A percentile compares a stretch with the other conserved stretches of the same genome.
Evolutionary conservation across 169 alveolate genomes (phyloP).

Genomic region (Perkinsus marinus): DNA sequence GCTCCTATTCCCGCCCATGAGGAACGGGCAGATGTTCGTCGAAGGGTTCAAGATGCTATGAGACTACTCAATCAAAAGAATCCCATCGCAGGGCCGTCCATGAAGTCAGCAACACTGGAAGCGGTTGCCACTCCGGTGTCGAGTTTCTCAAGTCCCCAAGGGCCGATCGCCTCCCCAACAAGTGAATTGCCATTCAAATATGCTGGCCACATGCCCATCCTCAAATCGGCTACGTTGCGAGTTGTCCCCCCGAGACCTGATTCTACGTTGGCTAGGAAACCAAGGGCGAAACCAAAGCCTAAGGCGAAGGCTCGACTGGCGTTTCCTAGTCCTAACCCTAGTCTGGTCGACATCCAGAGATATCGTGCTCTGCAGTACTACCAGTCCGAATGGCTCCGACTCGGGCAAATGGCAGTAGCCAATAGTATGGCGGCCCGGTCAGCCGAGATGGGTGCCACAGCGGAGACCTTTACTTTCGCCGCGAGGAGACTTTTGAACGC

Average conservation of each 20-base stretch:
- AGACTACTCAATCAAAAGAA: neutral
- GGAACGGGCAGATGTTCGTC: neutral
- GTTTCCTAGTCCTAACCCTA: neutral
- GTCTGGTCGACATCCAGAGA: neutral
- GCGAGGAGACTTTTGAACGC: neutral
- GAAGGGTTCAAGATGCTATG: neutral
- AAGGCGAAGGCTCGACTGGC: neutral
- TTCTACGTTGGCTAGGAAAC: neutral
- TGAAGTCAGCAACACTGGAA: neutral
- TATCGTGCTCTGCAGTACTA: neutral
- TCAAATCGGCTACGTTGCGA: neutral
- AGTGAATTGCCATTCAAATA: neutral
- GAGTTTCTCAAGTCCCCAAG: neutral
- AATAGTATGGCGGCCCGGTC: neutral
- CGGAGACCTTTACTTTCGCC: neutral
- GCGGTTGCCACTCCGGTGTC: neutral
- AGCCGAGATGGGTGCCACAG: neutral
- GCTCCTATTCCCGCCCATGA: neutral
- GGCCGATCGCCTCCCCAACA: neutral
- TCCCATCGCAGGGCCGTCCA: too few species aligned
- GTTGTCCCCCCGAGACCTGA: neutral
- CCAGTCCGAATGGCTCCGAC: neutral
- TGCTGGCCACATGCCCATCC: neutral
- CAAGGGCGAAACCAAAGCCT: neutral
- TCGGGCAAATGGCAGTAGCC: neutral